These are phyloP conservation scores for Prunella vulgaris DNA, from an alignment of 257 asterid species.

Conservation along the genomic window DNA sequence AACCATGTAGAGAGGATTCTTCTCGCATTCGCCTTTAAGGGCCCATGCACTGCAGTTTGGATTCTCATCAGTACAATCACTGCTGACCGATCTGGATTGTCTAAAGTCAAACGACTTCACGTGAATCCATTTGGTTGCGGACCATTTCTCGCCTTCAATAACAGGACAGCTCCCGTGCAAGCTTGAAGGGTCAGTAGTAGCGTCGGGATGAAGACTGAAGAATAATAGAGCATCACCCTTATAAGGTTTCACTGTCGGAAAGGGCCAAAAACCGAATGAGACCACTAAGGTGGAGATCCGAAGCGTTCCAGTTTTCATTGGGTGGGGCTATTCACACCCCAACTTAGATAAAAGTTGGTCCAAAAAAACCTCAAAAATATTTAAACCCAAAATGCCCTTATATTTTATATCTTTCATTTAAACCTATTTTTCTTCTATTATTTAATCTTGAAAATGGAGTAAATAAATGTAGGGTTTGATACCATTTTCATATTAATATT, in stretches of 20 bases:
- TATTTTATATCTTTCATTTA: background rate
- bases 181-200: conserved; percentile 64
- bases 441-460: background rate
- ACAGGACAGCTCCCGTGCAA: conserved; percentile 95
- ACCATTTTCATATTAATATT: background rate
- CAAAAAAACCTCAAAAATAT: background rate
- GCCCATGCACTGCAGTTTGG: conserved; percentile 57
- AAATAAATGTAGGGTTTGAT: background rate
- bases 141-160: conserved; percentile 89
- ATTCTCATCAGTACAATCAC: conserved; percentile 45
- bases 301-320: background rate
- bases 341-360: background rate
- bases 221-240: conserved; percentile 80
- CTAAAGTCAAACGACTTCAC: conserved; percentile 50
- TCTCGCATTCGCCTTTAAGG: conserved; percentile 61
- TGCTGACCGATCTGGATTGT: background rate
- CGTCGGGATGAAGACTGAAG: conserved; percentile 81
- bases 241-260: conserved; percentile 62
- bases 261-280: conserved; percentile 2
- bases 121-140: conserved; percentile 91
- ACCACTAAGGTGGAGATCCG: background rate
- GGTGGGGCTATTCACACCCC: background rate
- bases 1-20: conserved; percentile 55
- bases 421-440: background rate
- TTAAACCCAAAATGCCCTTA: background rate